Conservation (phyloP, 208 protist species). For the Acanthamoeba culbertsoni region DNA sequence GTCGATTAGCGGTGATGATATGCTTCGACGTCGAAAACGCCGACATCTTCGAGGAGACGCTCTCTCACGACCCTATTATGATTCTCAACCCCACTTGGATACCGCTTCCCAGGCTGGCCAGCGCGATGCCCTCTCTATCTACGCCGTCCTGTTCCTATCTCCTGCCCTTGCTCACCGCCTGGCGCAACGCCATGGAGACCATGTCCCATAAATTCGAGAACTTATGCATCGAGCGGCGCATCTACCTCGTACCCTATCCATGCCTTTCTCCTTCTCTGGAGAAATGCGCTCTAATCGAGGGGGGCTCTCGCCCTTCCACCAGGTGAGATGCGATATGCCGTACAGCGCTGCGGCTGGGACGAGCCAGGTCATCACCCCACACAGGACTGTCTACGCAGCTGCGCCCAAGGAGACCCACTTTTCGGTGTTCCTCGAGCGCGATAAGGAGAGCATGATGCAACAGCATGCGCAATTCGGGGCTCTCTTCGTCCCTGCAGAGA, state of each 20-base stretch:
- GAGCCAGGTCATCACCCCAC: neutral
- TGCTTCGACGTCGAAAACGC: conserved; percentile 66
- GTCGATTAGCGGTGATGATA: conserved; percentile 50
- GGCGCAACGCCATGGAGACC: conserved; percentile 6
- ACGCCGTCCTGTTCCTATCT: neutral
- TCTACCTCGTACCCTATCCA: neutral
- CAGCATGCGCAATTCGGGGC: neutral
- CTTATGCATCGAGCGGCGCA: neutral
- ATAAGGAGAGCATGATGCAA: neutral
- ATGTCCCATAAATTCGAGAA: conserved; percentile 63
- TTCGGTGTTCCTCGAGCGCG: neutral
- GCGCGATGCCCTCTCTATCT: neutral
- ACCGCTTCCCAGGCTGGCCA: neutral
- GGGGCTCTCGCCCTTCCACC: too few relatives aligned
- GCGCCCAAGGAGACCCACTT: neutral
- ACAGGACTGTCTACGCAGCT: neutral
- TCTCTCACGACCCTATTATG: neutral
- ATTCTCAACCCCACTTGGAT: conserved; percentile 61
- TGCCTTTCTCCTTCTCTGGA: too few relatives aligned
- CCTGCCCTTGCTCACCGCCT: neutral
- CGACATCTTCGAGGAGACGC: conserved; percentile 55
- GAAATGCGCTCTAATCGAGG: too few relatives aligned
- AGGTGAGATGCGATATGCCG: neutral
- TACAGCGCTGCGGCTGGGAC: neutral
- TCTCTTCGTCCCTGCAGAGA: neutral